Evolutionary conservation across 2,329 filamentous ascomycete species (phyloP).

Genomic region (Monosporascus ibericus): DNA sequence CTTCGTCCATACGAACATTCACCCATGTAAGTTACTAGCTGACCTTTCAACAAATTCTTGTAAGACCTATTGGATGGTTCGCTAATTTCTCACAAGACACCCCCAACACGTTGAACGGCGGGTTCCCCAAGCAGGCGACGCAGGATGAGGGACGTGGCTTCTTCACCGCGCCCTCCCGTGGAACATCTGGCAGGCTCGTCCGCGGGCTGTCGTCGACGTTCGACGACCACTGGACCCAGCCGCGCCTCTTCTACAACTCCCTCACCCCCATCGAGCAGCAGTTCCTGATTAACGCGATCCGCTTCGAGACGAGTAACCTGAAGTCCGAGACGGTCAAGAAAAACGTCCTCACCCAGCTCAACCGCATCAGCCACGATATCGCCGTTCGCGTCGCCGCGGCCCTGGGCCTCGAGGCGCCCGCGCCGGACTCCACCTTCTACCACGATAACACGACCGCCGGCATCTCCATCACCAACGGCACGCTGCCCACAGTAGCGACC

Average conservation of each 20-base stretch:
- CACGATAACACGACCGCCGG: conserved; percentile 60
- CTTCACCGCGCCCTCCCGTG: conserved; percentile 59
- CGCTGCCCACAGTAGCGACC: conserved; percentile 54
- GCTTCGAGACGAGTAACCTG: conserved; percentile 62
- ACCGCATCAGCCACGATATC: conserved; percentile 61
- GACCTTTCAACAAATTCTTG: no score
- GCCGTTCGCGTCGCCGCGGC: conserved; percentile 57
- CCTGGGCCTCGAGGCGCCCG: conserved; percentile 53
- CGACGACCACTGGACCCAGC: conserved; percentile 66
- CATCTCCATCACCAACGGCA: conserved; percentile 52
- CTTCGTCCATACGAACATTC: conserved; percentile 61
- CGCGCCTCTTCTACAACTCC: conserved; percentile 70
- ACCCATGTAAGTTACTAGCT: conserved; percentile 39
- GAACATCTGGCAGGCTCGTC: conserved; percentile 44
- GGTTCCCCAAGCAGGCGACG: conserved; percentile 59
- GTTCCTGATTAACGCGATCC: conserved; percentile 65
- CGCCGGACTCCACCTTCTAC: conserved; percentile 58
- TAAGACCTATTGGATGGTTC: background rate
- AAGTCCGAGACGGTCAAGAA: conserved; percentile 50
- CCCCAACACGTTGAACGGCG: conserved; percentile 61
- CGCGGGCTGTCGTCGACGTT: conserved; percentile 59
- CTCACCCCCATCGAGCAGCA: conserved; percentile 60
- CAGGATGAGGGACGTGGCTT: conserved; percentile 60
- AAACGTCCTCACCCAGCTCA: conserved; percentile 64
- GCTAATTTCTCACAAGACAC: conserved; percentile 36